These are phyloP conservation scores for Termitomyces eurrhizus DNA, from an alignment of 768 basidiomycete genomes.

Conservation along the genomic window DNA sequence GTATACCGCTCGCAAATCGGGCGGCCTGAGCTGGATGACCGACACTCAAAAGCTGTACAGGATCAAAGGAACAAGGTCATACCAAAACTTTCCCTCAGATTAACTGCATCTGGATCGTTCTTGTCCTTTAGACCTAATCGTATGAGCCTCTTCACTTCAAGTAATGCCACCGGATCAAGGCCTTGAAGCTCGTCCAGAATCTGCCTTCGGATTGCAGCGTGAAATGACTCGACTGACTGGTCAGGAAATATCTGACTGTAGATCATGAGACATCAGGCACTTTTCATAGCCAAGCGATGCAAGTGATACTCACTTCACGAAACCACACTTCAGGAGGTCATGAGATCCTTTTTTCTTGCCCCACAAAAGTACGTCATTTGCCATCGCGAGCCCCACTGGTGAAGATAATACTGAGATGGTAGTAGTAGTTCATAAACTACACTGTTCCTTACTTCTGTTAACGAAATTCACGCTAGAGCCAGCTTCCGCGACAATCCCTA, in stretches of 20 bases:
- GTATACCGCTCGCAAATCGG: conserved; percentile 58
- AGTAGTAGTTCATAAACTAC: background rate
- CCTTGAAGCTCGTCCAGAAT: conserved; percentile 53
- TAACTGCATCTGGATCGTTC: conserved; percentile 60
- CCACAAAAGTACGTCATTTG: conserved; percentile 69
- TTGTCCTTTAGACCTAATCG: conserved; percentile 54
- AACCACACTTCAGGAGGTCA: conserved; percentile 56
- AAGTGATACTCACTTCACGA: conserved; percentile 54
- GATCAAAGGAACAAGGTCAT: conserved; percentile 8
- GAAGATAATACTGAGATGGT: background rate
- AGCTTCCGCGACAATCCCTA: conserved; percentile 65
- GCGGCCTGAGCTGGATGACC: conserved; percentile 53
- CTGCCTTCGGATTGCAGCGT: conserved; percentile 43
- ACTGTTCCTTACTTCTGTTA: conserved; percentile 48
- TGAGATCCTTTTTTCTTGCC: conserved; percentile 61
- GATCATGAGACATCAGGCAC: background rate
- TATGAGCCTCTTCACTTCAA: conserved; percentile 51
- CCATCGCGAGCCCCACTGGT: conserved; percentile 63
- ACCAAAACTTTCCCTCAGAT: conserved; percentile 66
- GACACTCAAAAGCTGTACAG: background rate
- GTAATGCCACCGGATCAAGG: conserved; percentile 52
- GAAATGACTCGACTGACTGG: conserved; percentile 49
- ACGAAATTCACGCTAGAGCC: conserved; percentile 68
- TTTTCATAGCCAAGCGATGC: background rate
- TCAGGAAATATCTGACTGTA: conserved; percentile 57